A percentile compares a stretch with the other conserved stretches of the same genome.
These are phyloP conservation scores for Aspergillus ochraceus DNA, from an alignment of 2,329 filamentous ascomycete genomes.

Conservation along the genomic window DNA sequence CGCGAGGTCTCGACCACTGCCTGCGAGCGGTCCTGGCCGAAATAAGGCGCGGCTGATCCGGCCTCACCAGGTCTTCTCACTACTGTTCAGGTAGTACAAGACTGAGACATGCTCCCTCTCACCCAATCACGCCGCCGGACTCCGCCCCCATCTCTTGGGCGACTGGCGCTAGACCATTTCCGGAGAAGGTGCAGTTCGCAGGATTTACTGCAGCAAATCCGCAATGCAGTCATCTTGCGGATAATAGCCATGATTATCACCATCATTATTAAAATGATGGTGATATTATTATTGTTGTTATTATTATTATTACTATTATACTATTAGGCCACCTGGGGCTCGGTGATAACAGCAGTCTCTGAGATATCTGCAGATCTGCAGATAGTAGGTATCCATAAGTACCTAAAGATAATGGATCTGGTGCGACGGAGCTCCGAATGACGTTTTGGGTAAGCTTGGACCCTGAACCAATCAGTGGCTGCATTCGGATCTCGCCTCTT, in stretches of 20 bases:
- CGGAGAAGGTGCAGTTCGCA: background rate
- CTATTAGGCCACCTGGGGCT: no score
- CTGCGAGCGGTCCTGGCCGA: conserved; percentile 5
- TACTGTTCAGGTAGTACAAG: no score
- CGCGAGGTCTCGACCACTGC: background rate
- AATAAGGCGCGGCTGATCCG: conserved; percentile 15
- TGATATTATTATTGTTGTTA: background rate
- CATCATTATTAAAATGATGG: no score
- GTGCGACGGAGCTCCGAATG: background rate
- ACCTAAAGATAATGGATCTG: no score
- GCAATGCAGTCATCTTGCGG: background rate
- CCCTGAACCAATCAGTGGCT: no score
- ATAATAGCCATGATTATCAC: background rate
- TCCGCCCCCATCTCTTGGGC: conserved; percentile 2
- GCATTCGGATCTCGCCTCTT: no score
- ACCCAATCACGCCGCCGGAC: background rate
- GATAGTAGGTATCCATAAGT: no score
- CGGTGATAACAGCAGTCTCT: no score
- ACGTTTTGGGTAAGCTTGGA: background rate
- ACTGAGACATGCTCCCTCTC: conserved; percentile 6
- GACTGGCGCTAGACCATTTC: background rate
- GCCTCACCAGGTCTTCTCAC: background rate
- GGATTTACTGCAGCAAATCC: background rate
- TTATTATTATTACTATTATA: no score
- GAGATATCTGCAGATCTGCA: no score